A percentile compares a stretch with the other conserved stretches of the same genome.
Conservation (phyloP, 352 stramenopile species). For the Halophytophthora polymorphica region DNA sequence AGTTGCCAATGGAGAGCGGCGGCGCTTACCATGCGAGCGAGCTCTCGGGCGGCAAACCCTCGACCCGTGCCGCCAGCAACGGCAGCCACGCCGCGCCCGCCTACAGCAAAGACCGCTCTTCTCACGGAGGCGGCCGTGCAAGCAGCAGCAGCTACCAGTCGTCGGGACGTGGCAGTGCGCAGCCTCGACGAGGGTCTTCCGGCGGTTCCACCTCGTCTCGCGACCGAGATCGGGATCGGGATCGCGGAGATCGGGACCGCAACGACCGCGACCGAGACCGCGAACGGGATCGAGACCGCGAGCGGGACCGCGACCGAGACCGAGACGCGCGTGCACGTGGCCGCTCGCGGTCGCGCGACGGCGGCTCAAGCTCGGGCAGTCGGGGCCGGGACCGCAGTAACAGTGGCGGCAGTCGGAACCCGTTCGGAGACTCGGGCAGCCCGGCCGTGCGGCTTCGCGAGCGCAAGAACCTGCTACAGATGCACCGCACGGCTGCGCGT, state of each 20-base stretch:
- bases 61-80: constrained; percentile 8
- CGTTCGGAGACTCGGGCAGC: constrained; percentile 46
- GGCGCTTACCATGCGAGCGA: constrained; percentile 30
- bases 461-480: constrained; percentile 69
- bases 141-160: constrained; percentile 20
- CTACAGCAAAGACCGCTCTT: constrained; percentile 31
- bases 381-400: constrained; percentile 16
- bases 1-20: constrained; percentile 4
- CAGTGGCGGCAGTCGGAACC: constrained; percentile 28
- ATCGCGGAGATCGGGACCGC: constrained; percentile 3
- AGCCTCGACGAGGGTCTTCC: constrained; percentile 53
- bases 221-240: constrained; percentile 32
- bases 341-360: constrained; percentile 43
- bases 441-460: constrained; percentile 56
- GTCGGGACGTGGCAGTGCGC: constrained; percentile 15
- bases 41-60: constrained; percentile 10
- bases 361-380: constrained; percentile 5
- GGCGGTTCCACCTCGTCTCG: constrained; percentile 16
- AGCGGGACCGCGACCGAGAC: constrained; percentile 27
- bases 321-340: constrained; percentile 26
- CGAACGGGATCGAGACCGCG: constrained; percentile 29
- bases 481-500: constrained; percentile 61
- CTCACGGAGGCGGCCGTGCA: constrained; percentile 13
- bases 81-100: constrained; percentile 1
- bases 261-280: constrained; percentile 26